Base-by-base conservation (phyloP, 225 moss, liverwort and hornwort genomes). In the Bryoerythrophyllum caledonicum region DNA sequence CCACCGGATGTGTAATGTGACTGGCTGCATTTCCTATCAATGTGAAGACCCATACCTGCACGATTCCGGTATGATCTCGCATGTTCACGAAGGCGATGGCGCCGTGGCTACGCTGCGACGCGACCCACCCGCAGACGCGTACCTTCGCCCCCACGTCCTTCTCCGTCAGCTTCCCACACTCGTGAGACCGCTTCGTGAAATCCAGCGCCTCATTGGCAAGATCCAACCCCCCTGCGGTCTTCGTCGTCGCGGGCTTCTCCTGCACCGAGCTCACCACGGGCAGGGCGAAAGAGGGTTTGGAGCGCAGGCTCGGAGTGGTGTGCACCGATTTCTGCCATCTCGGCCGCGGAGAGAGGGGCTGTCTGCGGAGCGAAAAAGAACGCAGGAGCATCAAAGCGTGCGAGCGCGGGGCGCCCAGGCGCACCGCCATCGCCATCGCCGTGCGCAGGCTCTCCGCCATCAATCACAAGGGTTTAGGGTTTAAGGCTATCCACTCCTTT, bases 81-180 rank as follows among this genome's bases (percentile, higher is more conserved):
- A 99, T 65, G 88, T 99, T 99, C 55, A 99, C 91, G 44, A 99
- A 99, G 12, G 89, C 91, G 40, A 95, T 76, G 14, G 90, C 90
- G 0, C 99, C 99, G 41, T 99, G 99, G 81, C 84, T 92, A 71
- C 99, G 90, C 73, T 99, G 99, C 56, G 95, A 95, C 19, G 99
- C 90, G 16, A 95, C 99, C 99, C 95, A 95, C 30, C 93, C 99
- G 73, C 99, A 99, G 46, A 99, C 79, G 52, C 99, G 93, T 62
- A 99, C 95, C 46, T 78, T 79, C 25, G 69, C 80, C 66, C 95
- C 99, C 9, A 85, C 90, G 55, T 95, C 87, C 70, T 89, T 77
- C 70, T 89, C 89, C 2, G 77, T 77, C 65, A 86, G 52, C 65
- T 76, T 83, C 79, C 89, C 89, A 51, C 89, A 89, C 79, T 83